Base-by-base conservation (phyloP, 441 rosid species). In the Aleurites moluccanus region DNA sequence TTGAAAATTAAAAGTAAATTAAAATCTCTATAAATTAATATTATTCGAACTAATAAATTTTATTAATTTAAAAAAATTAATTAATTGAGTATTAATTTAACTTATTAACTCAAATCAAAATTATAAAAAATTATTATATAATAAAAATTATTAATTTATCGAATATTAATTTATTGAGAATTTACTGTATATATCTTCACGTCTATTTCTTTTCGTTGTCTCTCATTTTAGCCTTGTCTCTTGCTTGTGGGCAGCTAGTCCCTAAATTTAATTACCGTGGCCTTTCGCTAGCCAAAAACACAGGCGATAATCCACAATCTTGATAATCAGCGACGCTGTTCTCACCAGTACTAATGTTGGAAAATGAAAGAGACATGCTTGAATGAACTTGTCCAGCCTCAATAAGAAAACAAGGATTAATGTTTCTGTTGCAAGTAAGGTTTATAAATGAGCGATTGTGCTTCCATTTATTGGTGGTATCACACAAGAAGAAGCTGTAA, bases 221-320 rank as follows among this genome's bases (percentile, higher is more conserved):
- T 85, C 94, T 82, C 86, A 86, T 82, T 83, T 88, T 89, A 11
- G 93, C 93, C 76, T 83, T 85, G 49, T 85, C 84, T 77, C 93
- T 85, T 20, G 90, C 90, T 73, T 81, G 88, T 6, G 90, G 88
- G 68, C 82, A 77, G 45, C 83, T 78, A 6, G 73, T 75, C 75
- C 87, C 97, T 44, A 82, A 66, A 78, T 76, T 85, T n/a, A 92
- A 80, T 33, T 90, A 94, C 97, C 98, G 87, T 35, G 90, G 91
- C 0, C 91, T 81, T 67, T 91, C 92, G 20, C 79, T 82, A 0
- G 84, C 78, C 11, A 85, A 74, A 73, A 87, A 82, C 33, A 55
- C 75, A 0, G 88, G 83, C 1, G 93, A 86, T 55, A 87, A 49
- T 23, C 86, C 87, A 14, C 87, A 86, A 47, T 92, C 96, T 78